phyloP scores from a whole-genome alignment of 2,329 filamentous ascomycete species.

The Pseudogymnoascus sp. region DNA sequence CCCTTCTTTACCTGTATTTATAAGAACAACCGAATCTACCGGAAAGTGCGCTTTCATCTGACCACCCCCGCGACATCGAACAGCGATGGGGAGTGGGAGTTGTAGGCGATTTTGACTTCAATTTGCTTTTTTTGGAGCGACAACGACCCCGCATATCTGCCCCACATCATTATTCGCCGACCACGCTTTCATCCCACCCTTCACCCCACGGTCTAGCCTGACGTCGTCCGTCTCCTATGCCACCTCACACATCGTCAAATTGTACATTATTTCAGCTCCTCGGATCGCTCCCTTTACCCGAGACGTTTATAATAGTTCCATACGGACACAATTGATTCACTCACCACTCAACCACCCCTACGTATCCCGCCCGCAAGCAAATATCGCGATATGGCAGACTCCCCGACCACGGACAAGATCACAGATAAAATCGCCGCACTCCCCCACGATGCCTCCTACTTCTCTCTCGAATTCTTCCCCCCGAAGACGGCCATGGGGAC shows the following conservation, averaged over 20 bases:
- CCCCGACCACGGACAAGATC: conserved; percentile 58
- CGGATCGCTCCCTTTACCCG: background rate
- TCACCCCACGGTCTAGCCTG: conserved; percentile 4
- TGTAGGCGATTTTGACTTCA: background rate
- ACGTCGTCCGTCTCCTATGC: conserved; percentile 2
- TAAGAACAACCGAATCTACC: background rate
- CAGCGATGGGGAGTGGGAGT: background rate
- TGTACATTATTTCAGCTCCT: conserved; percentile 1
- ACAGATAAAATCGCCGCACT: conserved; percentile 92
- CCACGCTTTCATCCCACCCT: conserved; percentile 4
- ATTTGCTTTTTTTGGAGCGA: conserved; percentile 7
- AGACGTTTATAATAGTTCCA: background rate
- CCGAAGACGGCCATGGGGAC: conserved; percentile 96
- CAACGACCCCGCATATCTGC: conserved; percentile 8
- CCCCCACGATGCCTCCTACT: conserved; percentile 74
- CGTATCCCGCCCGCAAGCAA: background rate
- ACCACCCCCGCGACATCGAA: background rate
- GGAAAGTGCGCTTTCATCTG: background rate
- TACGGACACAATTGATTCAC: conserved; percentile 5
- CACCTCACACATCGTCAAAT: conserved; percentile 3
- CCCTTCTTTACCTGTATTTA: background rate
- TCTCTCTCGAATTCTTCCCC: conserved; percentile 98
- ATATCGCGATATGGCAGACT: background rate
- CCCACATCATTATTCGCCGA: conserved; percentile 7
- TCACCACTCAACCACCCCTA: background rate